phyloP scores from a whole-genome alignment of 2,329 filamentous ascomycete species.

The Talaromyces sp. region DNA sequence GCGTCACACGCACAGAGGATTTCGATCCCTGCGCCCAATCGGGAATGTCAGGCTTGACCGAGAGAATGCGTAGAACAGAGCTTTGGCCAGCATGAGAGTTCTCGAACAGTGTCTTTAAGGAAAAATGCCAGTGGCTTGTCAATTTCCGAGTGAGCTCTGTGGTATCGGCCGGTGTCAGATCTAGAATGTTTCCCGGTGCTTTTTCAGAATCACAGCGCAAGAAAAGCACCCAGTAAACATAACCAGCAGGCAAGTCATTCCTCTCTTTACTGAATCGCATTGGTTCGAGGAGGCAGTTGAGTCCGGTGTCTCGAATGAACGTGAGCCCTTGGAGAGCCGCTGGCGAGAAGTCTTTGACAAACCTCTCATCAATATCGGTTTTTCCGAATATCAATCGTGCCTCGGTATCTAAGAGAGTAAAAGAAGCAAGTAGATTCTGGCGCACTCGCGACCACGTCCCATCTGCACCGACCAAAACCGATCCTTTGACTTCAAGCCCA shows the following conservation, averaged over 20 bases:
- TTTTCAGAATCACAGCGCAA: not conserved
- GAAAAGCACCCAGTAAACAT: not conserved
- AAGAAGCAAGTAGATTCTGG: not conserved
- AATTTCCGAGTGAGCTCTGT: not conserved
- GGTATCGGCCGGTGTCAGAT: not conserved
- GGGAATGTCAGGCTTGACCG: not conserved
- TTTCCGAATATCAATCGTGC: not conserved
- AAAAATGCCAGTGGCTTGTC: not conserved
- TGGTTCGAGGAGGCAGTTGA: not conserved
- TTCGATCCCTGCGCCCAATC: not conserved
- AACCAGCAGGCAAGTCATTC: not conserved
- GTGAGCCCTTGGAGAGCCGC: not conserved
- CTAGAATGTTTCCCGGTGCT: not conserved
- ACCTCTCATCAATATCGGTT: not conserved
- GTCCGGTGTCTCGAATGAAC: not conserved
- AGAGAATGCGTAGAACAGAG: not conserved
- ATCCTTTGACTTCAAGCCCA: not conserved
- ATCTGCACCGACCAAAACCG: not conserved
- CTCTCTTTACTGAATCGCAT: not conserved
- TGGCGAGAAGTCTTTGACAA: not conserved
- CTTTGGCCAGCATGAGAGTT: not conserved
- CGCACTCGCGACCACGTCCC: conserved; percentile 1
- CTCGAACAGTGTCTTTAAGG: not conserved
- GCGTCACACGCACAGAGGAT: conserved; percentile 22
- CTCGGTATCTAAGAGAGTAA: not conserved